A percentile compares a stretch with the other conserved stretches of the same genome.
phyloP scores from a whole-genome alignment of 257 asterid species.

The Capsicum rhomboideum region DNA sequence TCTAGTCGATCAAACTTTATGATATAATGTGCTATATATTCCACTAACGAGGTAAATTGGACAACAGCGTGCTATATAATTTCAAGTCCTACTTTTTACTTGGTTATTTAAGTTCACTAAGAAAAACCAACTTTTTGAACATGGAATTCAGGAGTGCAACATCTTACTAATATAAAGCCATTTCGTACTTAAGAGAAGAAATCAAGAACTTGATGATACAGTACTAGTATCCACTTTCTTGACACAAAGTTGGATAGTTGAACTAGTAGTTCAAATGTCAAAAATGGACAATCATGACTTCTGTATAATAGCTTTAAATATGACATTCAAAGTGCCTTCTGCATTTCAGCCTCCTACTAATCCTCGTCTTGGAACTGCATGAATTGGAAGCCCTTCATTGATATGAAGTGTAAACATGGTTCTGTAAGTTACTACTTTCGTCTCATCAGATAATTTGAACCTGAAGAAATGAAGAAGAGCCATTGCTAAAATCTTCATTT shows the following conservation, averaged over 20 bases:
- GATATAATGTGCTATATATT: no score
- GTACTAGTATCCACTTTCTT: not conserved
- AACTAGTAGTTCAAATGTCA: no score
- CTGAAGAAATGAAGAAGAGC: slow-evolving; percentile 41
- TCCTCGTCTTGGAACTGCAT: slow-evolving; percentile 32
- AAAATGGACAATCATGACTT: not conserved
- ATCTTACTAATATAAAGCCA: not conserved
- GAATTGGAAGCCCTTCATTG: slow-evolving; percentile 39
- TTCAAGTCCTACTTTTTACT: not conserved
- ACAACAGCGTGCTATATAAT: not conserved
- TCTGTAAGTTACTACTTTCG: slow-evolving; percentile 45
- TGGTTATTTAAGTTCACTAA: not conserved
- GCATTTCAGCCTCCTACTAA: not conserved
- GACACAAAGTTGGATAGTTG: not conserved
- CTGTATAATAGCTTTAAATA: not conserved
- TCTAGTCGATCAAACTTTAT: not conserved
- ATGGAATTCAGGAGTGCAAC: not conserved
- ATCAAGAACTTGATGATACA: not conserved
- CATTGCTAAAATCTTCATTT: slow-evolving; percentile 55
- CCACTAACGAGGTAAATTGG: not conserved
- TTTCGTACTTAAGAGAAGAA: not conserved
- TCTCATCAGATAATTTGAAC: slow-evolving; percentile 35
- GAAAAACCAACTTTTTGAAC: not conserved
- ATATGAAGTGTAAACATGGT: slow-evolving; percentile 66
- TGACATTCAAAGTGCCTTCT: not conserved